Conservation (phyloP, 805 yeast genomes). For the Millerago galiae region DNA sequence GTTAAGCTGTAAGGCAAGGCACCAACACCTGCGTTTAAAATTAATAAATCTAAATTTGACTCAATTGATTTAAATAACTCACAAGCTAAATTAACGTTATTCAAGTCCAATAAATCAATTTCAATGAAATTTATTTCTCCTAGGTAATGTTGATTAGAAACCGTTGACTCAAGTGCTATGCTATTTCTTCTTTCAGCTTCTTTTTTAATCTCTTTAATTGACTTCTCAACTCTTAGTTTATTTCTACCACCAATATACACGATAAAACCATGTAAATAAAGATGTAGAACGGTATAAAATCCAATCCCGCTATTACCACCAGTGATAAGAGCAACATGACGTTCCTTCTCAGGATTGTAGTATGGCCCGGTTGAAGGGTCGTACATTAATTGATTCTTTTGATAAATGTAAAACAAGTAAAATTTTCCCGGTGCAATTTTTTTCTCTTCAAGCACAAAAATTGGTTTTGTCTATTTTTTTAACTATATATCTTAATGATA, state of each 20-base stretch:
- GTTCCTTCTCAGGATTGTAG: constrained; percentile 44
- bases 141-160: constrained; percentile 22
- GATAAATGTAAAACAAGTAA: no score
- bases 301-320: constrained; percentile 86
- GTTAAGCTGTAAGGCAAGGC: constrained; percentile 65
- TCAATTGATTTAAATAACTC: constrained; percentile 40
- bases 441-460: not conserved
- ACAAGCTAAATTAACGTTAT: constrained; percentile 44
- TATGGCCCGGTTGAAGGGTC: constrained; percentile 38
- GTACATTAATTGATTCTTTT: not conserved
- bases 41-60: constrained; percentile 46
- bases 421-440: not conserved
- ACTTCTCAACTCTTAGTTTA: constrained; percentile 44
- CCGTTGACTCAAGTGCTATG: constrained; percentile 9
- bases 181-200: constrained; percentile 38
- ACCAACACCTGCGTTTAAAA: constrained; percentile 79
- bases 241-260: constrained; percentile 74
- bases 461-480: no score
- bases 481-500: no score
- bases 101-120: constrained; percentile 43
- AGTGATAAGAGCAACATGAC: constrained; percentile 66
- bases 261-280: constrained; percentile 71
- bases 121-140: constrained; percentile 51
- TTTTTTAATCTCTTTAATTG: constrained; percentile 46
- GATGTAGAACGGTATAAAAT: constrained; percentile 65